Conservation (phyloP, 192 early-diverging fungal species). For the Haplosporangium gracile region DNA sequence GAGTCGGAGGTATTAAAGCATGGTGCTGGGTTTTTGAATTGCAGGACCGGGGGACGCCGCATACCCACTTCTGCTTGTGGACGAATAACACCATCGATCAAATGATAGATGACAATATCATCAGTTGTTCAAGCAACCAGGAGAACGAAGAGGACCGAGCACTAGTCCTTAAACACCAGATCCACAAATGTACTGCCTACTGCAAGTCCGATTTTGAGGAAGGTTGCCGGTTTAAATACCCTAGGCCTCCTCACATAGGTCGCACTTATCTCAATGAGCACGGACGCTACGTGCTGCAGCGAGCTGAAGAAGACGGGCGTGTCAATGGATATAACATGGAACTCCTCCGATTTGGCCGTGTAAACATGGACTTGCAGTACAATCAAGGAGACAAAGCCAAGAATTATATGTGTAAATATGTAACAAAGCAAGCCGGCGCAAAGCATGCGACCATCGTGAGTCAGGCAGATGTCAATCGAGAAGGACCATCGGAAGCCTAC, state of each 20-base stretch:
- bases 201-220: constrained; percentile 17
- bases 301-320: constrained; percentile 21
- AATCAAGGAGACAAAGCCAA: constrained; percentile 31
- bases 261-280: constrained; percentile 16
- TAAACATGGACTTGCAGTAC: constrained; percentile 36
- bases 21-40: constrained; percentile 36
- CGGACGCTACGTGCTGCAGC: constrained; percentile 22
- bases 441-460: constrained; percentile 15
- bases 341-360: constrained; percentile 26
- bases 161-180: constrained; percentile 37
- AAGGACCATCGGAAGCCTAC: constrained; percentile 13
- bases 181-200: constrained; percentile 26
- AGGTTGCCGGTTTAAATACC: constrained; percentile 23
- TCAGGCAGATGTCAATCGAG: not conserved
- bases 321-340: constrained; percentile 38
- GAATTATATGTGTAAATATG: constrained; percentile 31
- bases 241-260: constrained; percentile 11
- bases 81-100: constrained; percentile 16
- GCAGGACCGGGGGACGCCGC: constrained; percentile 23
- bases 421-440: constrained; percentile 23
- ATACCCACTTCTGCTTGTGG: constrained; percentile 28
- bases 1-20: constrained; percentile 14
- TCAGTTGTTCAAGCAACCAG: not conserved
- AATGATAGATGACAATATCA: constrained; percentile 16
- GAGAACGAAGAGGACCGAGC: constrained; percentile 13